Base-by-base conservation (phyloP, 78 protist genomes). In the Dictyostelium brefeldianum region DNA sequence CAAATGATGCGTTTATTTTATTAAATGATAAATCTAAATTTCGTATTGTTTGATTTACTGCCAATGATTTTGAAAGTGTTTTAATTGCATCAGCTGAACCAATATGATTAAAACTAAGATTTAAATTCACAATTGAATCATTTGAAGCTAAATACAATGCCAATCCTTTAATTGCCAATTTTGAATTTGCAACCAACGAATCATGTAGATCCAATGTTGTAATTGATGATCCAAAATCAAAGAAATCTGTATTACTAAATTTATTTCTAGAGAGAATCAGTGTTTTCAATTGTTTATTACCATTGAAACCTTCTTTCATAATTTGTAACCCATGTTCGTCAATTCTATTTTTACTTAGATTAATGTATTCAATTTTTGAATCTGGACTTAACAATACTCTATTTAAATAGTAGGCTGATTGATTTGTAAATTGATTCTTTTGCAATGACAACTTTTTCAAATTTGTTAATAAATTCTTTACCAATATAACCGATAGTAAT, bases 191-290 rank as follows among this genome's bases (percentile, higher is more conserved):
- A 82, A 62, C 53, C 7, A 57, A 25, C 51, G 53, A 22, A 12
- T 48, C 54, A 69, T 25, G 22, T 9, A 80, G 20, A 27, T 54
- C 64, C 48, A 80, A 43, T 1, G 48, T 17, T 5, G 73, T 57
- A 14, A 80, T 80, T 25, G 69, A 62, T n/a, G 20, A 15, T 41
- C 85, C 85, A 62, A 80, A 80, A 51, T 80, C 73, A 6, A 80
- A 27, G 14, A 15, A n/a, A 29, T 18, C 70, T 3, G 48, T 62
- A 77, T 65, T 46, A 31, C 48, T 36, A 1, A 70, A 29, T 17
- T 36, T 53, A 77, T 82, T 70, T 27, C 25, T 20, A 18, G 56
- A 17, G 25, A 62, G 18, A 12, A 20, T 46, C 10, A 80, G 46
- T 43, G 18, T 14, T n/a, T 41, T 36, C 25, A 80, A 46, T 25